Evolutionary conservation across 192 early-diverging fungal species (phyloP).

Genomic region (Spizellomyces punctatus): DNA sequence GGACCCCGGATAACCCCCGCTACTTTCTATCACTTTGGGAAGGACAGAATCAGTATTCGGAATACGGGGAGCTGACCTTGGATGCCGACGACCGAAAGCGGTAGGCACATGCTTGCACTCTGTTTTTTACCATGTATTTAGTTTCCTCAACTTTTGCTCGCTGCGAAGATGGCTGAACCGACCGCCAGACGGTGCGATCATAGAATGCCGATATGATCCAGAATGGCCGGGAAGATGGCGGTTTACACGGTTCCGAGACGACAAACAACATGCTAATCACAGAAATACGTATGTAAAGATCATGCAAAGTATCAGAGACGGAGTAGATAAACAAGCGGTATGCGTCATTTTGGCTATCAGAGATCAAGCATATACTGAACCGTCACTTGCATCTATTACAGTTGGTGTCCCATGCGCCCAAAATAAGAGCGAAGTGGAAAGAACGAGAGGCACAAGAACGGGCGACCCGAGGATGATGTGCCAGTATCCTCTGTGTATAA

Average conservation of each 20-base stretch:
- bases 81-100: slow-evolving; percentile 28
- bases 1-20: background rate
- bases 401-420: slow-evolving; percentile 28
- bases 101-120: background rate
- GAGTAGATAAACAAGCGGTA: slow-evolving; percentile 44
- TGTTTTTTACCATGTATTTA: background rate
- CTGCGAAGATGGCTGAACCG: slow-evolving; percentile 31
- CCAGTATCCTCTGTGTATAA: too few relatives aligned
- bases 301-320: slow-evolving; percentile 55
- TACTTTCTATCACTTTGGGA: slow-evolving; percentile 26
- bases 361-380: background rate
- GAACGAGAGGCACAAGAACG: slow-evolving; percentile 11
- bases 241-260: slow-evolving; percentile 57
- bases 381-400: background rate
- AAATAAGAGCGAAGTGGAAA: slow-evolving; percentile 39
- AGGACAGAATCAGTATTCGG: slow-evolving; percentile 37
- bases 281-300: slow-evolving; percentile 48
- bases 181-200: slow-evolving; percentile 47
- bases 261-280: slow-evolving; percentile 60
- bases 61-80: slow-evolving; percentile 42
- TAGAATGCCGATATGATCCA: slow-evolving; percentile 62
- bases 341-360: background rate
- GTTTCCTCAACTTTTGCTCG: background rate
- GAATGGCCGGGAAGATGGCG: slow-evolving; percentile 53
- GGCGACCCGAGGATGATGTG: too few relatives aligned